phyloP scores from a whole-genome alignment of 129 eudicot genomes.

The Chrysanthemum lavandulifolium region DNA sequence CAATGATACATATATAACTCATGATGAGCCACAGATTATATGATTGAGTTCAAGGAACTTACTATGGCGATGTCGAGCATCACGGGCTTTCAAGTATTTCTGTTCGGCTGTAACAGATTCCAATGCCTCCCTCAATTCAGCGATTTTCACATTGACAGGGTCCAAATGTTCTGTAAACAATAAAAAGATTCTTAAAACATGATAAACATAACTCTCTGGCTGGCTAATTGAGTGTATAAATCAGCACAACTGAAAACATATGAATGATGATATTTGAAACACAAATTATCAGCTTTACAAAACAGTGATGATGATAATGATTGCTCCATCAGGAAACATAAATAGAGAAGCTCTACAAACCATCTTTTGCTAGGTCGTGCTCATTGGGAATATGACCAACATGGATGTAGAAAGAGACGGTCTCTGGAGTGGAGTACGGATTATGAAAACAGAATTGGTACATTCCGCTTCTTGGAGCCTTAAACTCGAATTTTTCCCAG shows the following conservation, averaged over 20 bases:
- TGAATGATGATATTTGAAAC: not conserved
- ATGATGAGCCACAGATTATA: not conserved
- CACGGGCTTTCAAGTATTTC: slow-evolving; percentile 92
- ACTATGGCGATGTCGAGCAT: slow-evolving; percentile 94
- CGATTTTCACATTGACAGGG: slow-evolving; percentile 94
- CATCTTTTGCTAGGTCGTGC: slow-evolving; percentile 96
- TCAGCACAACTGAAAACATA: not conserved
- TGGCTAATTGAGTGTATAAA: not conserved
- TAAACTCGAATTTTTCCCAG: slow-evolving; percentile 95
- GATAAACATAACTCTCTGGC: slow-evolving; percentile 4
- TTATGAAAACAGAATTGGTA: slow-evolving; percentile 94
- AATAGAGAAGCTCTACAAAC: slow-evolving; percentile 40
- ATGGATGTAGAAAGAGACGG: slow-evolving; percentile 91
- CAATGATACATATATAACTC: not conserved
- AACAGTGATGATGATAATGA: not conserved
- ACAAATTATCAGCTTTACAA: slow-evolving; percentile 1
- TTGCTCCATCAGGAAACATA: slow-evolving; percentile 6
- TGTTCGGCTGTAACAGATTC: slow-evolving; percentile 94
- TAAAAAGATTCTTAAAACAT: not conserved
- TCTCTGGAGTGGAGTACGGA: slow-evolving; percentile 78
- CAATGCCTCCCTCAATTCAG: slow-evolving; percentile 91
- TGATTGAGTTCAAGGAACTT: slow-evolving; percentile 31
- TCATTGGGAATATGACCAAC: slow-evolving; percentile 92
- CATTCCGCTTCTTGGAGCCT: slow-evolving; percentile 95
- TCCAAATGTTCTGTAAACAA: slow-evolving; percentile 83